Conservation (phyloP, 257 asterid species). For the Echites panduratus region DNA sequence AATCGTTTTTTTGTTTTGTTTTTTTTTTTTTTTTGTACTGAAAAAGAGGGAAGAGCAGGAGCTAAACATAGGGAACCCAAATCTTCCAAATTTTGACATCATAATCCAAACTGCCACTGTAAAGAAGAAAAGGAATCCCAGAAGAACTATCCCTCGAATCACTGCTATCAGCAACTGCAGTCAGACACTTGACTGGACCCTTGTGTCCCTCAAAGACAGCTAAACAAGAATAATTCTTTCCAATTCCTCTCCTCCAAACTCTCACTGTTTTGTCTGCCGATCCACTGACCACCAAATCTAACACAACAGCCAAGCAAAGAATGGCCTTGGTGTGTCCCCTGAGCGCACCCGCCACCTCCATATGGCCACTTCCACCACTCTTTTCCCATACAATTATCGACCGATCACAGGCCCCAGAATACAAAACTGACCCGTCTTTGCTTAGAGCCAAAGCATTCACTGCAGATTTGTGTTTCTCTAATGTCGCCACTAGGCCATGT, state of each 20-base stretch:
- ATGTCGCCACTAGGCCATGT: constrained; percentile 32
- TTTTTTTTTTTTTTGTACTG: background rate
- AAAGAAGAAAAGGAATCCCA: constrained; percentile 36
- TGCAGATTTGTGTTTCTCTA: constrained; percentile 65
- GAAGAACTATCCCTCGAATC: background rate
- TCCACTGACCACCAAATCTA: constrained; percentile 68
- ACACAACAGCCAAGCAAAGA: constrained; percentile 51
- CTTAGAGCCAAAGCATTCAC: constrained; percentile 76
- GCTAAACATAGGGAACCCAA: constrained; percentile 27
- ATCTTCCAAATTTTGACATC: constrained; percentile 59
- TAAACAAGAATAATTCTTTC: constrained; percentile 50
- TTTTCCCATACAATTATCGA: constrained; percentile 73
- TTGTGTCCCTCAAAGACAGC: constrained; percentile 65
- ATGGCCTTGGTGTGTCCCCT: constrained; percentile 71
- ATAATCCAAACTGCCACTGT: constrained; percentile 73
- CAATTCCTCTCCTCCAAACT: constrained; percentile 59
- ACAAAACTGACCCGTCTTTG: constrained; percentile 46
- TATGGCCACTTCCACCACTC: constrained; percentile 31
- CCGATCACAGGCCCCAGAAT: constrained; percentile 86
- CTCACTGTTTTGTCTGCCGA: constrained; percentile 69
- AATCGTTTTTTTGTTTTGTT: background rate
- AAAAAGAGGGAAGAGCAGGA: background rate
- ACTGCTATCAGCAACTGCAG: constrained; percentile 33
- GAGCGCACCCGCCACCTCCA: constrained; percentile 61
- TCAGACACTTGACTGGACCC: constrained; percentile 73